Evolutionary conservation across 164 flowering plant genomes (phyloP), one percentile per base, ranked within the genome.

Genomic region (Tetracentron sinense): DNA sequence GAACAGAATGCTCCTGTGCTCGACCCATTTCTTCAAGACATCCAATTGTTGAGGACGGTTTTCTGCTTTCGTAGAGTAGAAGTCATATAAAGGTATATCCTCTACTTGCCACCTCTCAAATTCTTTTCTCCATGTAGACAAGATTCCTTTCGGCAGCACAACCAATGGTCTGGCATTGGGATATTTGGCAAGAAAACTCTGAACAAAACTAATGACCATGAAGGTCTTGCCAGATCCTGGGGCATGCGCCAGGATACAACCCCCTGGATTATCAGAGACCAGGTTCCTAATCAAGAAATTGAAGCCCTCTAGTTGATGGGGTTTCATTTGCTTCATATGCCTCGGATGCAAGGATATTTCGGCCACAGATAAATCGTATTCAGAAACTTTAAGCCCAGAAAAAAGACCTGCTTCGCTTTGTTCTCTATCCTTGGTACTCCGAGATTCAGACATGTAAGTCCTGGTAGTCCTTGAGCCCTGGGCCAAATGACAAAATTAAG

Each of bases 201-300:
- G 96, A 50, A 89, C 78, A 66, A 91, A 94, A 56, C 97, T 88
- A 38, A 91, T 89, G 0, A 94, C 81, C 96, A 94, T 85, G 60
- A 94, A 87, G 1, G 96, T 94, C 63, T 91, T 94, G 6, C 99
- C 99, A 33, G 99, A 94, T 23, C 96, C 99, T 6, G 97, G 99
- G 57, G 97, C 99, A 81, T 91, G 96, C 12, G 99, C 97, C 72
- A 91, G 51, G 63, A 94, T 88, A 62, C 97, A 89, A 33, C 97
- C 97, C 28, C 97, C 88, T 19, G 98, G 97, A 31, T 79, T 78
- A 21, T 89, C 93, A 8, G 83, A 52, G 29, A 91, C 66, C 60
- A 94, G 67, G 69, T 94, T 94, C 64, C 84, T 82, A 0, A 75
- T 46, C 49, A 94, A 82, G 74, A 94, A 94, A 64, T 85, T 85